Base-by-base conservation (phyloP, 257 asterid species). In the Solanum paucissectum region DNA sequence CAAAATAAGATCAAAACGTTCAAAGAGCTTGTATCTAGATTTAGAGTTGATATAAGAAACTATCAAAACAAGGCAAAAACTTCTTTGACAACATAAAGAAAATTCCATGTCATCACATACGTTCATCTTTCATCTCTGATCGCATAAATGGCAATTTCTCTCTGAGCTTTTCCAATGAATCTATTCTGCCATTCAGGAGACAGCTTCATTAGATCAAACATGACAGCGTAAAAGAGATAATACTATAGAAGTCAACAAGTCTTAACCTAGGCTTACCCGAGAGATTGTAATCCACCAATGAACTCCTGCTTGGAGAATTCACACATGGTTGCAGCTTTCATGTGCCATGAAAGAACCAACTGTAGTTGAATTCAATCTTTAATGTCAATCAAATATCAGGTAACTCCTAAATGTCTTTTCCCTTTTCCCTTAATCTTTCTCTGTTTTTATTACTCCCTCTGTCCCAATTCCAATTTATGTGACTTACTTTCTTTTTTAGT, bases 251-350 rank as follows among this genome's bases (percentile, higher is more conserved):
- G 33, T 72, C 8, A 32, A 71, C 52, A 66, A 44, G 71, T 21
- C 37, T 89, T 62, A 76, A 81, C 62, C 52, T 71, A 88, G 79
- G 90, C 96, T 88, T 87, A 97, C 99, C 99, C 99, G 64, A 97
- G 96, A 25, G 99, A 91, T 92, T 95, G 98, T 74, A 96, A 90
- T 90, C 99, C 99, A 86, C 97, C 91, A 89, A 95, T 90, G 86
- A 96, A 92, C 87, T 96, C 99, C 90, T 94, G 98, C 92, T 96
- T 95, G 29, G 99, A 94, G 91, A 95, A 96, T 93, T 96, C 99
- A 91, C 99, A 96, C 99, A 96, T 96, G 25, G 99, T 96, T 66
- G 98, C 98, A 90, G 99, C 99, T 91, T 94, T 95, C 98, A 96
- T 96, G 90, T 96, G 99, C 94, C 93, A 93, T 72, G 95, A 92